These are phyloP conservation scores for Calocera cornea DNA, from an alignment of 768 basidiomycete genomes.

Conservation along the genomic window DNA sequence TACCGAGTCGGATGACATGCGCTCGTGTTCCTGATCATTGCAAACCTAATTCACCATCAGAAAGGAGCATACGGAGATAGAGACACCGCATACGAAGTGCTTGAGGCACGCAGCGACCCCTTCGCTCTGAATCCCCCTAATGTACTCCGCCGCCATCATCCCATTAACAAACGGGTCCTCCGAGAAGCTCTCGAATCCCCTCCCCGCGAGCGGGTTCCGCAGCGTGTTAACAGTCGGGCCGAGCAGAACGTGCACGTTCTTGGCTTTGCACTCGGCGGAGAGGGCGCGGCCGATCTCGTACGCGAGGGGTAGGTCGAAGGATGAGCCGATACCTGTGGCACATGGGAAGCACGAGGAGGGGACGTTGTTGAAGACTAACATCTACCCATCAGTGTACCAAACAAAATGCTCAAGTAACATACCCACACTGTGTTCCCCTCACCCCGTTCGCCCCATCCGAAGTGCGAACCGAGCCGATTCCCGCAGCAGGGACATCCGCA, in stretches of 20 bases:
- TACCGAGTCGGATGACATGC: conserved; percentile 15
- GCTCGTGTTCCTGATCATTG: conserved; percentile 18
- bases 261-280: conserved; percentile 40
- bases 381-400: background rate
- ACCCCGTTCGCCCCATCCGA: conserved; percentile 7
- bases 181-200: conserved; percentile 23
- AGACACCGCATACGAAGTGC: conserved; percentile 19
- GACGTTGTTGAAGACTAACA: conserved; percentile 40
- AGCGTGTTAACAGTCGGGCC: conserved; percentile 25
- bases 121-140: conserved; percentile 19
- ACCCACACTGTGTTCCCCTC: background rate
- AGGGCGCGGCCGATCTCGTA: conserved; percentile 36
- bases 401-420: background rate
- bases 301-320: conserved; percentile 41
- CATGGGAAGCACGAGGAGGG: conserved; percentile 45
- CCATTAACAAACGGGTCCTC: conserved; percentile 16
- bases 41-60: background rate
- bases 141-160: conserved; percentile 16
- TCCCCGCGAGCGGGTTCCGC: conserved; percentile 22
- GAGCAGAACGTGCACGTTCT: conserved; percentile 25
- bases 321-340: conserved; percentile 42
- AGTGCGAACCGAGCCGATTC: background rate
- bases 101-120: conserved; percentile 22
- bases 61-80: background rate
- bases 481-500: background rate